Percentiles rank a stretch among this genome's conserved stretches.
Conservation (phyloP, 495 filamentous ascomycete species). For the Rhypophila decipiens region DNA sequence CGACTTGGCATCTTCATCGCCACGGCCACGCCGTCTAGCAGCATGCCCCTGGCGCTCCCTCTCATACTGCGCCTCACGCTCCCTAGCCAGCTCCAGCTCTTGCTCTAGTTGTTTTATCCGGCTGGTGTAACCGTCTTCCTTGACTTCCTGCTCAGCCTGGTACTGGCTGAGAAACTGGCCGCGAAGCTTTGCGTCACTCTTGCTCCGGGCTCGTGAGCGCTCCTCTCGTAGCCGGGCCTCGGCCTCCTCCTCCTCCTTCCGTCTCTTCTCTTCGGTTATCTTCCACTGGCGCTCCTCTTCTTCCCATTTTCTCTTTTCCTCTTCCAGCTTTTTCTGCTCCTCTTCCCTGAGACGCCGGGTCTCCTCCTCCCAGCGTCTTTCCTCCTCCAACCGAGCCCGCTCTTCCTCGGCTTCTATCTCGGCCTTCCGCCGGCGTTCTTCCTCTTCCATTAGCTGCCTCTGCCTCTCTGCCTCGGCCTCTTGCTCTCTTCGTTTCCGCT, state of each 20-base stretch:
- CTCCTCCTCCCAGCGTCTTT: slow-evolving; percentile 75
- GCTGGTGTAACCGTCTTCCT: slow-evolving; percentile 30
- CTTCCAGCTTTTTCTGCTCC: slow-evolving; percentile 61
- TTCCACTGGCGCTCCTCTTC: slow-evolving; percentile 80
- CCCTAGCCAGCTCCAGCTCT: slow-evolving; percentile 77
- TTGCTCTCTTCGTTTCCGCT: slow-evolving; percentile 45
- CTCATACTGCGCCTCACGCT: slow-evolving; percentile 81
- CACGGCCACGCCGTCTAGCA: slow-evolving; percentile 16
- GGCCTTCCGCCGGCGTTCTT: slow-evolving; percentile 51
- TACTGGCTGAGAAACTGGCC: slow-evolving; percentile 87
- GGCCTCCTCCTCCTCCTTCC: slow-evolving; percentile 66
- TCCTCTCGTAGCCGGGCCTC: slow-evolving; percentile 62
- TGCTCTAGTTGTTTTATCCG: slow-evolving; percentile 78
- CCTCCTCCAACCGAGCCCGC: slow-evolving; percentile 59
- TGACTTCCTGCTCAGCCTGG: slow-evolving; percentile 52
- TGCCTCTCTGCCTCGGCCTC: slow-evolving; percentile 53
- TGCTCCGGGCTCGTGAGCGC: slow-evolving; percentile 51
- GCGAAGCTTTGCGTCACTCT: slow-evolving; percentile 60
- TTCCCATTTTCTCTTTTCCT: slow-evolving; percentile 76
- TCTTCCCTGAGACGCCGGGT: slow-evolving; percentile 59
- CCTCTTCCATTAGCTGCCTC: slow-evolving; percentile 57
- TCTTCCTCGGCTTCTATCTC: slow-evolving; percentile 68
- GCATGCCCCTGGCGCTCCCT: slow-evolving; percentile 62
- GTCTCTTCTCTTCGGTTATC: slow-evolving; percentile 68
- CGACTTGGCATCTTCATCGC: slow-evolving; percentile 35